phyloP scores from a whole-genome alignment of 2,329 filamentous ascomycete species.

The Hypoxylon sp. region DNA sequence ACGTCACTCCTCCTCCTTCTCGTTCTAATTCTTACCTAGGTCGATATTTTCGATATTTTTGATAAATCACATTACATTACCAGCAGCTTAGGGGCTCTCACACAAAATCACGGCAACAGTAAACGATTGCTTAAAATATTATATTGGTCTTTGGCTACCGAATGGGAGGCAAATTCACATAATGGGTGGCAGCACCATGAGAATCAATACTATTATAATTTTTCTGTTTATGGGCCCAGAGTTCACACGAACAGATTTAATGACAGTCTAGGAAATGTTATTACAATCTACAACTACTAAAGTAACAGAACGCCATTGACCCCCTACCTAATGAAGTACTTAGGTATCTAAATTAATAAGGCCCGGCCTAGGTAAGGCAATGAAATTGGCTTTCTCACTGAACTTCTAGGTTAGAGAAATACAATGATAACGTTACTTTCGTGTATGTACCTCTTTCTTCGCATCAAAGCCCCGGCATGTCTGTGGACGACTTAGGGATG shows the following conservation, averaged over 20 bases:
- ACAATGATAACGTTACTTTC: background rate
- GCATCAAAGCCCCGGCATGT: background rate
- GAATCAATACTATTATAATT: too few relatives aligned
- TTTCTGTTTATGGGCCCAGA: too few relatives aligned
- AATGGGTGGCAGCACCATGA: too few relatives aligned
- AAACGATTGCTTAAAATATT: constrained; percentile 57
- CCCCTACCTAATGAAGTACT: background rate
- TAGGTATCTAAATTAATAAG: background rate
- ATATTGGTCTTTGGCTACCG: too few relatives aligned
- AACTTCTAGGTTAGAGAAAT: background rate
- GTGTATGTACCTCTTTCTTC: background rate
- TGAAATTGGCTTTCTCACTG: background rate
- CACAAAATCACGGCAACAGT: constrained; percentile 67
- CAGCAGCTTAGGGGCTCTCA: constrained; percentile 67
- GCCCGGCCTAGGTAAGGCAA: background rate
- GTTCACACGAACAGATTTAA: too few relatives aligned
- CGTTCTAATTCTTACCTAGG: constrained; percentile 14
- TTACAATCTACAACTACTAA: too few relatives aligned
- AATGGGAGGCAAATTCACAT: too few relatives aligned
- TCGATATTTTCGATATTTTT: constrained; percentile 39
- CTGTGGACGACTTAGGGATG: background rate
- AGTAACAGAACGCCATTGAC: too few relatives aligned
- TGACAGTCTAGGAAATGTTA: too few relatives aligned
- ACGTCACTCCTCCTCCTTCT: background rate
- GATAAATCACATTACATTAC: constrained; percentile 41